Conservation (phyloP, 352 stramenopile species). For the Phytophthora sp. region DNA sequence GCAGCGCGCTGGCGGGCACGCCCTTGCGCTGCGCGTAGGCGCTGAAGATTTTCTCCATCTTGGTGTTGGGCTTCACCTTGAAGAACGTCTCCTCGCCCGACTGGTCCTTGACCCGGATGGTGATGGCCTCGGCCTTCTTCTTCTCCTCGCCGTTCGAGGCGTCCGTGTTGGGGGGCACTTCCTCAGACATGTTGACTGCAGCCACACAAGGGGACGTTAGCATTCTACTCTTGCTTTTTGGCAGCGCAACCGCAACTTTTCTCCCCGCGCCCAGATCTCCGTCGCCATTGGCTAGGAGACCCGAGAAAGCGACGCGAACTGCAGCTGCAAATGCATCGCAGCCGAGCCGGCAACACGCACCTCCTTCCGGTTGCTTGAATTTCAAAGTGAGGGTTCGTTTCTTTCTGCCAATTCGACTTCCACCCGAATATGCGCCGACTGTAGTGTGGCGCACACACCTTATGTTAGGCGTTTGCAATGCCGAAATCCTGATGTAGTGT, state of each 20-base stretch:
- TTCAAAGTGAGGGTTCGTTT: constrained; percentile 30
- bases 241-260: constrained; percentile 17
- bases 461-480: not conserved
- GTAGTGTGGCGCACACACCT: too few relatives aligned
- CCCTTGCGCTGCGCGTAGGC: constrained; percentile 96
- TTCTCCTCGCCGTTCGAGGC: constrained; percentile 65
- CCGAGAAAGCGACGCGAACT: not conserved
- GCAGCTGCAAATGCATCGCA: not conserved
- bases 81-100: constrained; percentile 97
- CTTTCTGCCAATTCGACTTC: constrained; percentile 15
- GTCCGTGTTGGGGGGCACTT: constrained; percentile 53
- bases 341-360: not conserved
- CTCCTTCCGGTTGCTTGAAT: constrained; percentile 25
- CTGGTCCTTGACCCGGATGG: constrained; percentile 90
- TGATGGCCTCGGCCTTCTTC: constrained; percentile 90
- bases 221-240: constrained; percentile 10
- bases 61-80: constrained; percentile 99
- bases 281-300: not conserved
- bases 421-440: too few relatives aligned
- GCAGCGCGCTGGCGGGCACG: constrained; percentile 87
- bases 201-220: not conserved
- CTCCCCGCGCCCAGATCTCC: not conserved
- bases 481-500: constrained; percentile 3
- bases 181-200: constrained; percentile 60
- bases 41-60: constrained; percentile 99